These are phyloP conservation scores for Carex sylvatica DNA, from an alignment of 202 grass and related monocot species.

Conservation along the genomic window DNA sequence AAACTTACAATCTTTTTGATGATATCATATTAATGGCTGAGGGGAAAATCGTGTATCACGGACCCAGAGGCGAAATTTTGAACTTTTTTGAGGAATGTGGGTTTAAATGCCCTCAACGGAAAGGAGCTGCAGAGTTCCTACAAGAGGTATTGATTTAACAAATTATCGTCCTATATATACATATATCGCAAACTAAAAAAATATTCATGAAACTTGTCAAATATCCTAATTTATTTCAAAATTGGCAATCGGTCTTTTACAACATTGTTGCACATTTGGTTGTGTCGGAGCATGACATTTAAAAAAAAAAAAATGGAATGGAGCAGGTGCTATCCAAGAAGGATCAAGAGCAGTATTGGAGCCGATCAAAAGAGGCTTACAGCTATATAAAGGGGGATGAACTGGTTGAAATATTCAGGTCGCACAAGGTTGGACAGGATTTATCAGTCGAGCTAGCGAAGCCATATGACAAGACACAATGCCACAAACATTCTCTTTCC, in stretches of 20 bases:
- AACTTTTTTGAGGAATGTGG: conserved; percentile 76
- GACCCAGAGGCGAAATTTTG: conserved; percentile 48
- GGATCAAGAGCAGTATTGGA: conserved; percentile 89
- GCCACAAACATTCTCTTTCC: conserved; percentile 49
- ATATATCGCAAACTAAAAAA: background rate
- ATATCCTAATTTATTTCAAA: background rate
- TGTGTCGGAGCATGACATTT: background rate
- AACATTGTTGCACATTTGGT: background rate
- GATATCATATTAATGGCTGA: conserved; percentile 91
- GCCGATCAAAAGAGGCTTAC: conserved; percentile 28
- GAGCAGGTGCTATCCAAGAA: conserved; percentile 71
- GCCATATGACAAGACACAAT: conserved; percentile 41
- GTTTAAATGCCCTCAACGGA: conserved; percentile 75
- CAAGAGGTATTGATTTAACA: conserved; percentile 61
- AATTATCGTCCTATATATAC: background rate
- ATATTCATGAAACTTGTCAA: background rate
- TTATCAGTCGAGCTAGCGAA: conserved; percentile 49
- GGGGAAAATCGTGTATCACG: conserved; percentile 76
- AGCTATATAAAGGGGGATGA: conserved; percentile 54
- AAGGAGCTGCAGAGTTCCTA: conserved; percentile 75
- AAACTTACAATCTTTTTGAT: conserved; percentile 86
- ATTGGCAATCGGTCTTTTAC: background rate
- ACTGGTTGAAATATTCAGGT: conserved; percentile 46
- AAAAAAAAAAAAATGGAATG: conserved; percentile 12
- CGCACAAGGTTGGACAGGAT: conserved; percentile 42